Conservation (phyloP, 331 rosid species). For the Telfairia occidentalis region DNA sequence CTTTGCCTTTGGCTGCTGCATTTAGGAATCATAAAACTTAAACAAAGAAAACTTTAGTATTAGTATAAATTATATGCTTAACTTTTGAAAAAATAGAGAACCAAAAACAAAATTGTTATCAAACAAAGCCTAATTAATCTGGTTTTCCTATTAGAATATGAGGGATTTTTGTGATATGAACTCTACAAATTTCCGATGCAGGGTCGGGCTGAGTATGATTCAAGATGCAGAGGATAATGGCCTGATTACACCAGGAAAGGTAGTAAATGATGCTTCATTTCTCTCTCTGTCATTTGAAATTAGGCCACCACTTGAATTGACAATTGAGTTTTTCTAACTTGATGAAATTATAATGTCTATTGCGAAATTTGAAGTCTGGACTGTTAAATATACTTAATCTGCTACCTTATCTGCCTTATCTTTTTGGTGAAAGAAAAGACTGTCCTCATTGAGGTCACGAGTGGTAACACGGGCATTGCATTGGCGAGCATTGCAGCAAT, state of each 20-base stretch:
- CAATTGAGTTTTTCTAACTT: background rate
- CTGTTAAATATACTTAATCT: background rate
- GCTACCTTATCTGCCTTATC: conserved; percentile 1
- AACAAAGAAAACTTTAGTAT: background rate
- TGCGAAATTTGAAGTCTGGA: background rate
- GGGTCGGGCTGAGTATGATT: conserved; percentile 60
- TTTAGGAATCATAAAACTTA: background rate
- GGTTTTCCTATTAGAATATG: background rate
- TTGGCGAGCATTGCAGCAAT: conserved; percentile 62
- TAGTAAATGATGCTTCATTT: conserved; percentile 1
- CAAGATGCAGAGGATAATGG: conserved; percentile 59
- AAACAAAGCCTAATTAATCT: background rate
- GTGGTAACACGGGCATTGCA: conserved; percentile 67
- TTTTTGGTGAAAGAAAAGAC: conserved; percentile 28
- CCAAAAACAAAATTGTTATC: background rate
- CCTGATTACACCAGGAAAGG: conserved; percentile 52
- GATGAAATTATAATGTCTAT: background rate
- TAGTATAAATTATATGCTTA: background rate
- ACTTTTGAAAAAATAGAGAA: background rate
- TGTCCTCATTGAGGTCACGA: conserved; percentile 46
- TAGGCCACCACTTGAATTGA: background rate
- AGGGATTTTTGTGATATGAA: background rate
- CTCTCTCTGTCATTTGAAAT: background rate
- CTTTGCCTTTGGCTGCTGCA: background rate
- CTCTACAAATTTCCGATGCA: conserved; percentile 11